These are phyloP conservation scores for Cyberlindnera amylophila DNA, from an alignment of 805 yeast species.

Conservation along the genomic window DNA sequence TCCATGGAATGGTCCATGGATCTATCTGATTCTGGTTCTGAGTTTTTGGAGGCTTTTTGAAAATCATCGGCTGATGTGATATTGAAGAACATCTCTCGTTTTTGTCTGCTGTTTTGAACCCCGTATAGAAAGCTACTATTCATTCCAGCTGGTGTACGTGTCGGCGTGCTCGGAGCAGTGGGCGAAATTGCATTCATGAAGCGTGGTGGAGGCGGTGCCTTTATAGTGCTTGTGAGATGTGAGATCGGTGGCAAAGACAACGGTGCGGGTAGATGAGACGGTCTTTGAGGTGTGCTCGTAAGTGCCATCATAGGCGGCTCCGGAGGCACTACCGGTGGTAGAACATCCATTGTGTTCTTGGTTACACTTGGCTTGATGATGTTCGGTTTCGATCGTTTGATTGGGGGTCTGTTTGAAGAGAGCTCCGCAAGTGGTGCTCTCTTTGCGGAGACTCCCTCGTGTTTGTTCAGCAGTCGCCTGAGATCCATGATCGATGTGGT, in stretches of 20 bases:
- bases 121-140: slow-evolving; percentile 4
- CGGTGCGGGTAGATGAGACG: neutral
- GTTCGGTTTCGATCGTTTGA: slow-evolving; percentile 8
- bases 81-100: slow-evolving; percentile 13
- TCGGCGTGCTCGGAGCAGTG: slow-evolving; percentile 2
- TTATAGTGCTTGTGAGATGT: slow-evolving; percentile 6
- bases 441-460: slow-evolving; percentile 8
- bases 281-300: slow-evolving; percentile 8
- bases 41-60: slow-evolving; percentile 1
- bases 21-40: neutral
- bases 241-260: slow-evolving; percentile 14
- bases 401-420: slow-evolving; percentile 2
- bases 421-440: slow-evolving; percentile 14
- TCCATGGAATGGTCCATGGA: slow-evolving; percentile 7
- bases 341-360: neutral
- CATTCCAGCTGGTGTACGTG: neutral
- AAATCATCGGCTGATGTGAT: slow-evolving; percentile 14
- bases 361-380: no score
- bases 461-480: slow-evolving; percentile 12
- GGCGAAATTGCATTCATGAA: slow-evolving; percentile 2
- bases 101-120: slow-evolving; percentile 11
- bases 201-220: neutral
- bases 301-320: neutral
- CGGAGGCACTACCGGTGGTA: neutral
- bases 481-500: slow-evolving; percentile 10